phyloP scores from a whole-genome alignment of 441 rosid species.

The Mallotus repandus region DNA sequence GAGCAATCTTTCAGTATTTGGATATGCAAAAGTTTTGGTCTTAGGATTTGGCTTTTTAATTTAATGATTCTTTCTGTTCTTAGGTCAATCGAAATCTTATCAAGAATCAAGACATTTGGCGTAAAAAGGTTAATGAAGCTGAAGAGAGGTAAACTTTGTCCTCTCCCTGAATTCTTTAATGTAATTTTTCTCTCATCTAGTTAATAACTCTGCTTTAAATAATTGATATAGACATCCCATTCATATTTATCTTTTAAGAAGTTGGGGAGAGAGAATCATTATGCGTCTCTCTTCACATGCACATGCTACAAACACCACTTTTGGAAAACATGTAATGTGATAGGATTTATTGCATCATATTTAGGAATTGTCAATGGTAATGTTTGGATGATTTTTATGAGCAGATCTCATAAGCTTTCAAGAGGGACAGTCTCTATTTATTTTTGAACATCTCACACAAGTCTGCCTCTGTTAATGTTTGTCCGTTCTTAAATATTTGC shows the following conservation, averaged over 20 bases:
- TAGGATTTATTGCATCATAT: too few relatives aligned
- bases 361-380: background rate
- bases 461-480: too few relatives aligned
- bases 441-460: too few relatives aligned
- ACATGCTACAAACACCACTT: background rate
- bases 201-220: background rate
- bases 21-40: background rate
- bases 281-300: background rate
- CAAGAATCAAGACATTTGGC: slow-evolving; percentile 66
- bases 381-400: background rate
- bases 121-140: slow-evolving; percentile 59
- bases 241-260: background rate
- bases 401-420: background rate
- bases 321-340: background rate
- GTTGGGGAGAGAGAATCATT: background rate
- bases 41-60: slow-evolving; percentile 13
- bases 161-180: background rate
- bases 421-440: background rate
- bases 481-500: too few relatives aligned
- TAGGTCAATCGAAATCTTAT: slow-evolving; percentile 72
- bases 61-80: background rate
- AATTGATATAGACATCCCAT: background rate
- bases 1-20: background rate
- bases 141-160: slow-evolving; percentile 60
- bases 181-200: background rate